Conservation (phyloP, 306 rosid genomes). For the Canavalia ensiformis region DNA sequence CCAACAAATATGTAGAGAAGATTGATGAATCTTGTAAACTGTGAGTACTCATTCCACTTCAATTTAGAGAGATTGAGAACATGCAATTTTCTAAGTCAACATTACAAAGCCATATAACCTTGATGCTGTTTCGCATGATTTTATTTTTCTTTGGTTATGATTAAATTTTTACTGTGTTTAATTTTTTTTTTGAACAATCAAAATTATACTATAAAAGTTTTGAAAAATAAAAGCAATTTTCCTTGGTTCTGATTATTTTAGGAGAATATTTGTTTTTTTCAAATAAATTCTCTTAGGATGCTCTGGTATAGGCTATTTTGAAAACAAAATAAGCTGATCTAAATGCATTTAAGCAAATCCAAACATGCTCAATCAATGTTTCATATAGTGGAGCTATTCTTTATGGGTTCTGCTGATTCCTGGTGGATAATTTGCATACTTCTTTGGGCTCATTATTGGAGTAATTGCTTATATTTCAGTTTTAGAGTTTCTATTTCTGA, state of each 20-base stretch:
- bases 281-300: neutral
- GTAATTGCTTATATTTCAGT: neutral
- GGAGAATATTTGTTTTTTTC: neutral
- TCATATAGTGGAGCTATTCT: constrained; percentile 3
- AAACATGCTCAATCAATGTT: neutral
- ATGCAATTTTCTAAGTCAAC: constrained; percentile 16
- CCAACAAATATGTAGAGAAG: constrained; percentile 88
- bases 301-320: neutral
- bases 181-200: neutral
- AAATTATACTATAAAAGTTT: neutral
- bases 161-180: neutral
- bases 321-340: neutral
- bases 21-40: constrained; percentile 80
- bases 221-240: neutral
- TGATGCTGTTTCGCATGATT: neutral
- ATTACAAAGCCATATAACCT: constrained; percentile 10
- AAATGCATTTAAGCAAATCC: neutral
- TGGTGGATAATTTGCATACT: constrained; percentile 18
- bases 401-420: constrained; percentile 2
- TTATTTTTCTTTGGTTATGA: constrained; percentile 11
- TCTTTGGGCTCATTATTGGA: constrained; percentile 1
- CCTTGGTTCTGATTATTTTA: neutral
- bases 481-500: constrained; percentile 26
- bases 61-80: constrained; percentile 14
- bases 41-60: constrained; percentile 65